Conservation (phyloP, 768 basidiomycete genomes). For the Cystofilobasidium ferigula region DNA sequence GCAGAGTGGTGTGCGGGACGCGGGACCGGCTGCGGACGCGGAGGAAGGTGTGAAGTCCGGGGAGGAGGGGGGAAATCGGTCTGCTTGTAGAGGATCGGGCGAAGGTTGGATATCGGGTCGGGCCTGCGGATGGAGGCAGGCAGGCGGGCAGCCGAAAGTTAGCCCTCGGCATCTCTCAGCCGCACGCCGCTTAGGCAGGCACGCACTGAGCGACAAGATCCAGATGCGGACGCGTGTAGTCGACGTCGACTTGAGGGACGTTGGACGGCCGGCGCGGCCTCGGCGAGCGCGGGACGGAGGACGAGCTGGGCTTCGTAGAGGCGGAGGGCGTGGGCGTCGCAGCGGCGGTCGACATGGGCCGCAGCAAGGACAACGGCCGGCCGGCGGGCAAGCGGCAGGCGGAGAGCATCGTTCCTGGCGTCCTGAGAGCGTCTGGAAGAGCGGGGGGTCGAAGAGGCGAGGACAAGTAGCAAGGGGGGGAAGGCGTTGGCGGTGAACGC, state of each 20-base stretch:
- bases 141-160: neutral
- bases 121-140: neutral
- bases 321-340: neutral
- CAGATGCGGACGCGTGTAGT: conserved; percentile 9
- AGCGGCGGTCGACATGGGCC: no score
- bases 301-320: neutral
- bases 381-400: no score
- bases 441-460: neutral
- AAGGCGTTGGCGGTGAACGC: no score
- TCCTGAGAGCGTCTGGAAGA: no score
- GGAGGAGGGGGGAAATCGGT: conserved; percentile 8
- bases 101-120: conserved; percentile 22
- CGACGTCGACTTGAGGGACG: conserved; percentile 1
- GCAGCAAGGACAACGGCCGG: no score
- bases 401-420: no score
- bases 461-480: no score
- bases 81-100: conserved; percentile 11
- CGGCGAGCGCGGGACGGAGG: neutral
- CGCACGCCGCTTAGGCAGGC: no score
- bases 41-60: neutral
- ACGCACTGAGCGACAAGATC: conserved; percentile 23
- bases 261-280: neutral
- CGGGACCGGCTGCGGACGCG: neutral
- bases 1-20: neutral
- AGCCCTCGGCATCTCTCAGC: no score